Percentiles rank a stretch among this genome's conserved stretches.
Conservation (phyloP, 306 rosid genomes). For the Gynostemma pentaphyllum region DNA sequence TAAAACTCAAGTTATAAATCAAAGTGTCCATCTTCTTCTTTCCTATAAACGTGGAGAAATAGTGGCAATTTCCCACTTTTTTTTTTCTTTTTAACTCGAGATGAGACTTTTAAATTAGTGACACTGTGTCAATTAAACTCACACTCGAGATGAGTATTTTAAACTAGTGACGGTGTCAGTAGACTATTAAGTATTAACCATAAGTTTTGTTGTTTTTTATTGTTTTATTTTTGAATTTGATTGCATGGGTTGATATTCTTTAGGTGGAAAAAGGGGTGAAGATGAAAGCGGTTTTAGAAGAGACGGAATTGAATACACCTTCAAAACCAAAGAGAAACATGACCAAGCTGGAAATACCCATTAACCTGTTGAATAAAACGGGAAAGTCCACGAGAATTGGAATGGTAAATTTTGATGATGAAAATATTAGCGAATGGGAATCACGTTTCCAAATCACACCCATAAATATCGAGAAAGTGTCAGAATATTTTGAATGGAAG, state of each 20-base stretch:
- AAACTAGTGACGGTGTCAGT: too few relatives aligned
- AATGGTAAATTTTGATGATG: constrained; percentile 59
- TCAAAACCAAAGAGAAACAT: constrained; percentile 21
- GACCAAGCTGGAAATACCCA: constrained; percentile 41
- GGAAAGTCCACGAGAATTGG: constrained; percentile 62
- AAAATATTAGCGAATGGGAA: constrained; percentile 46
- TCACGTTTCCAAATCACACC: constrained; percentile 15
- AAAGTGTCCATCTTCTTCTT: too few relatives aligned
- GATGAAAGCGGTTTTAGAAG: constrained; percentile 54
- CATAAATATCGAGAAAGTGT: constrained; percentile 41
- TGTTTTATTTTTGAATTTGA: background rate
- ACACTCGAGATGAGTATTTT: too few relatives aligned
- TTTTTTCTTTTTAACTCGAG: background rate
- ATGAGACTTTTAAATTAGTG: too few relatives aligned
- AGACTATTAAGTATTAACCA: too few relatives aligned
- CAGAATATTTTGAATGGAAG: constrained; percentile 68
- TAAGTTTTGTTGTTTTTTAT: background rate
- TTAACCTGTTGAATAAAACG: constrained; percentile 29
- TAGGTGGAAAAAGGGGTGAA: constrained; percentile 42
- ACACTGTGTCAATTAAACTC: too few relatives aligned
- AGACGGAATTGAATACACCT: constrained; percentile 9
- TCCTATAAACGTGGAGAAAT: too few relatives aligned
- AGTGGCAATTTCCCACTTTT: too few relatives aligned
- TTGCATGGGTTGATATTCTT: background rate
- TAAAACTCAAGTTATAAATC: constrained; percentile 1